A percentile compares a stretch with the other conserved stretches of the same genome.
Evolutionary conservation across 495 filamentous ascomycete genomes (phyloP).

Genomic region (Daldinia childiae): DNA sequence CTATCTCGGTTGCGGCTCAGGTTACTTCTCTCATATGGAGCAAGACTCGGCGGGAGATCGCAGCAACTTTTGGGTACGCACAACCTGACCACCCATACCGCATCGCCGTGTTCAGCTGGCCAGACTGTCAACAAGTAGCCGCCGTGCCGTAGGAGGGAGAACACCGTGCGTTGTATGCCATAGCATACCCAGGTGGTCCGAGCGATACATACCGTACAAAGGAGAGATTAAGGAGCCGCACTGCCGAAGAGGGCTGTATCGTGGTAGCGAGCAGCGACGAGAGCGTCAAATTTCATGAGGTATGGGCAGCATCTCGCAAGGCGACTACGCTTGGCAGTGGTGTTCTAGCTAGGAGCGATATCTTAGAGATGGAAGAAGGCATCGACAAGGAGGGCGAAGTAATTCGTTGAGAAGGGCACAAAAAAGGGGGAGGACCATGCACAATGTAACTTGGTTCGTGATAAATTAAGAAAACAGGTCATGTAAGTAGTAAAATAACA

Average conservation of each 20-base stretch:
- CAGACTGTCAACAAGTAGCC: slow-evolving; percentile 86
- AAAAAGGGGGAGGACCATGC: slow-evolving; percentile 8
- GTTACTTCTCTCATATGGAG: slow-evolving; percentile 95
- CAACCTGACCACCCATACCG: slow-evolving; percentile 91
- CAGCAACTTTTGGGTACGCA: slow-evolving; percentile 94
- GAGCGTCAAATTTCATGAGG: slow-evolving; percentile 95
- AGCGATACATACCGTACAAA: slow-evolving; percentile 49
- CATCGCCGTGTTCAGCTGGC: slow-evolving; percentile 96
- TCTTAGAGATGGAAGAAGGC: slow-evolving; percentile 85
- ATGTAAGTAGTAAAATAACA: slow-evolving; percentile 25
- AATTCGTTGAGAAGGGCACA: slow-evolving; percentile 56
- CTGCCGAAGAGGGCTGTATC: slow-evolving; percentile 86
- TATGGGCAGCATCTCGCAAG: slow-evolving; percentile 78
- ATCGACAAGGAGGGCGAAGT: slow-evolving; percentile 78
- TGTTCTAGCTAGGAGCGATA: slow-evolving; percentile 83
- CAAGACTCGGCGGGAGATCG: slow-evolving; percentile 83
- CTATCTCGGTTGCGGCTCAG: slow-evolving; percentile 91
- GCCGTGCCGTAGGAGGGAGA: slow-evolving; percentile 89
- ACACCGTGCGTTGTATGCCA: slow-evolving; percentile 79
- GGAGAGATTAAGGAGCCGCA: slow-evolving; percentile 56
- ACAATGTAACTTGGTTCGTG: slow-evolving; percentile 28
- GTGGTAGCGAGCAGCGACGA: slow-evolving; percentile 94
- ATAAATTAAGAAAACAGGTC: slow-evolving; percentile 21
- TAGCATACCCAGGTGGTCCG: slow-evolving; percentile 72
- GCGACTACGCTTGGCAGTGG: slow-evolving; percentile 66